Evolutionary conservation across 768 basidiomycete species (phyloP), one percentile per base, ranked within the genome.

Genomic region (Hericium rajendrae): DNA sequence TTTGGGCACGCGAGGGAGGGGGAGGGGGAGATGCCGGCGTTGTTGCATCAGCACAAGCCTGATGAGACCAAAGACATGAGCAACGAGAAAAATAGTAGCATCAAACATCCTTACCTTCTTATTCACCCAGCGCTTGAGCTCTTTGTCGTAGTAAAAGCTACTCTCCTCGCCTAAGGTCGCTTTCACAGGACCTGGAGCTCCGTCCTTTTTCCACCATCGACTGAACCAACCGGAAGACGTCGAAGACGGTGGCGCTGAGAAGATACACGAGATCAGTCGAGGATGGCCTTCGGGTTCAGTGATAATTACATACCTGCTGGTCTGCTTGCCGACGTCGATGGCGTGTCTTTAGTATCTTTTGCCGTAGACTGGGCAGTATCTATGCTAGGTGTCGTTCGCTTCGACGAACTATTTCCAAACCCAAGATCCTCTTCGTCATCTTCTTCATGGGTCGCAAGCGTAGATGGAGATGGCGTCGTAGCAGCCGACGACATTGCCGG

Each of bases 61-160:
- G 48, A 48, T 22, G 15, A 55, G 49, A 43, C n/a, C 12, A 48
- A 6, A 12, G 26, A 16, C 43, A 40, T 16, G 8, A n/a, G 10
- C 26, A 43, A 22, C 26, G 26, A 54, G 32, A n/a, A 13, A 9
- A 48, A 49, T 40, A 51, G 6, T 22, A 37, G 38, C 22, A 41
- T 49, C 9, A 18, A 48, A 52, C 28, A 58, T 54, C 57, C 72
- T 68, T 59, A 91, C 93, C 74, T 88, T 93, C 72, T 88, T 94
- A 69, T 97, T 94, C 26, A 99, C 85, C 97, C 97, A 99, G 60
- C 88, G 82, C 69, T 94, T 94, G 59, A 86, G 78, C n/a, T 97
- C 93, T 65, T 88, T 85, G 67, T 99, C 97, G 68, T 90, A 99
- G 66, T 91, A 88, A 74, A 98, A 95, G 26, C 84, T 76, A 26